phyloP scores from a whole-genome alignment of 805 yeast genomes.

The Hanseniaspora lindneri region DNA sequence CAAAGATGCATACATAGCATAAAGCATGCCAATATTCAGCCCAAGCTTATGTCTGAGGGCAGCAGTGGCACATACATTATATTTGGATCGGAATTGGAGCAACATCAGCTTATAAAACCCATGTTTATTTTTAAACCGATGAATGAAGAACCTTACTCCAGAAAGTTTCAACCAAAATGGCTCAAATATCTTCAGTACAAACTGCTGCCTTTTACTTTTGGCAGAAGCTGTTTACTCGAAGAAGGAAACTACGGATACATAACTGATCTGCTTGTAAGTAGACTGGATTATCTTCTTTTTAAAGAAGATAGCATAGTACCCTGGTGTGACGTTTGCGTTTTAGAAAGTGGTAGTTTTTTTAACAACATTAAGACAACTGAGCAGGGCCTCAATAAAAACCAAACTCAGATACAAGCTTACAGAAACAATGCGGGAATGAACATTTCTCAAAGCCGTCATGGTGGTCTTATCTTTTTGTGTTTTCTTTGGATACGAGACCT shows the following conservation, averaged over 20 bases:
- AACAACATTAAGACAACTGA: neutral
- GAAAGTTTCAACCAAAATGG: constrained; percentile 13
- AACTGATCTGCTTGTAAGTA: constrained; percentile 7
- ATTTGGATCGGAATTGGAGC: no score
- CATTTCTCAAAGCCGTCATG: neutral
- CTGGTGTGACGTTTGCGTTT: constrained; percentile 15
- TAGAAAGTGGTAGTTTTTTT: constrained; percentile 15
- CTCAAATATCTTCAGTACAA: constrained; percentile 11
- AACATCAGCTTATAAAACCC: no score
- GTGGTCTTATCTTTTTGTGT: neutral
- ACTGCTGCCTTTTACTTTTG: constrained; percentile 13
- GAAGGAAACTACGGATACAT: constrained; percentile 14
- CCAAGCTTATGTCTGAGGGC: constrained; percentile 8
- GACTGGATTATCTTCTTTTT: constrained; percentile 9
- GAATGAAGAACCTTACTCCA: constrained; percentile 15
- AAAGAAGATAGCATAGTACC: constrained; percentile 2
- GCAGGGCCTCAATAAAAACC: neutral
- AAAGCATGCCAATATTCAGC: constrained; percentile 4
- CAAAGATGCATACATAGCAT: neutral
- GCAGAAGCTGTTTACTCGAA: constrained; percentile 7
- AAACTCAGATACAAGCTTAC: neutral
- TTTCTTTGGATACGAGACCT: neutral
- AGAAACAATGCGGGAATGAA: neutral
- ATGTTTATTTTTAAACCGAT: constrained; percentile 12
- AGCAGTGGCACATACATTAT: constrained; percentile 16